Evolutionary conservation across 305 asterid genomes (phyloP), one percentile per base, ranked within the genome.

Genomic region (Lippia alba): DNA sequence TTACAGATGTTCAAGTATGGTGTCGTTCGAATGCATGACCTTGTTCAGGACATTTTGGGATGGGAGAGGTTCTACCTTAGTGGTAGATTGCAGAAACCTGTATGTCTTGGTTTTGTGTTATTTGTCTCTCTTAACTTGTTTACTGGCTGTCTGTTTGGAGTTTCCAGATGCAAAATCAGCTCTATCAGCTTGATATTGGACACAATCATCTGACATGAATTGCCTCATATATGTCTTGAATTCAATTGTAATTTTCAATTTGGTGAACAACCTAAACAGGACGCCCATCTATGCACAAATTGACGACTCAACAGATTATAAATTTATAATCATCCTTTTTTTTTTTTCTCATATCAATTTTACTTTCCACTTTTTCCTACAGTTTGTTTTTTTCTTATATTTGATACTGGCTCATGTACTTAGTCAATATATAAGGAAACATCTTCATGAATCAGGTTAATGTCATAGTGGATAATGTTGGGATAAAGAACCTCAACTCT

Each of bases 61-160:
- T 91, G 98, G 98, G 82, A 89, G 72, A 87, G 83, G 71, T 89
- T 91, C 71, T 94, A 94, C 77, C 74, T 91, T 57, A 83, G 96
- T 71, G 97, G 97, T 48, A 97, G 98, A 68, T 69, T 91, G 78
- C 97, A 91, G 78, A 94, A 91, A 84, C 98, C 96, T 10, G 98
- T 89, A 87, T 66, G 87, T 64, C 44, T 67, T 40, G 34, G 65
- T 53, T 65, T 56, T 39, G 36, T 61, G 9, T 49, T 41, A 44
- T 40, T 34, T 61, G 18, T 60, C 24, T 51, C 64, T 61, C 8
- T 16, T 57, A 39, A 57, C 33, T 54, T 56, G 12, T 33, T 70
- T 30, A 1, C 50, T 33, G 12, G 41, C n/a, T n/a, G n/a, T n/a
- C n/a, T n/a, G n/a, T n/a, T n/a, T n/a, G n/a, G n/a, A n/a, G n/a